Evolutionary conservation across 2,329 filamentous ascomycete species (phyloP).

Genomic region (Macrophomina phaseolina): DNA sequence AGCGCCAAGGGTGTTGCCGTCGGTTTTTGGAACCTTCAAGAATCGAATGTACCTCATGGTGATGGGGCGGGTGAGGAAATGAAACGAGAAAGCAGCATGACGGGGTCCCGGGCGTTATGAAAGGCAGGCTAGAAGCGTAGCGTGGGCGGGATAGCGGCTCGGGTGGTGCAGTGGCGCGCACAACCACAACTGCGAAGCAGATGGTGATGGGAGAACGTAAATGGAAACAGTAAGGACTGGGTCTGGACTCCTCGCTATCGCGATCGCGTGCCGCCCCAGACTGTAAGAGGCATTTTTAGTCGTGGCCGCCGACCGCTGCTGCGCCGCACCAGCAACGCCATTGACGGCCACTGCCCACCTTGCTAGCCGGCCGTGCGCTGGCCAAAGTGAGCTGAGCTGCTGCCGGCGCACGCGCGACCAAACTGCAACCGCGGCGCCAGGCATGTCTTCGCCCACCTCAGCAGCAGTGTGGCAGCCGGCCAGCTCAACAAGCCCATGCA

Average conservation of each 20-base stretch:
- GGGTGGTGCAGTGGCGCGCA: background rate
- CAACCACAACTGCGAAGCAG: background rate
- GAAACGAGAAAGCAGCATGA: slow-evolving; percentile 1
- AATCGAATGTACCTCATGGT: slow-evolving; percentile 67
- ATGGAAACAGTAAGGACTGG: slow-evolving; percentile 1
- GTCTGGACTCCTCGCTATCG: slow-evolving; percentile 15
- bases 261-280: background rate
- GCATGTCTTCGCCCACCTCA: too few species aligned
- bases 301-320: background rate
- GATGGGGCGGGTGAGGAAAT: background rate
- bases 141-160: background rate
- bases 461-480: too few species aligned
- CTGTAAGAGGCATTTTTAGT: background rate
- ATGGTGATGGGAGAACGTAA: background rate
- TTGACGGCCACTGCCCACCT: background rate
- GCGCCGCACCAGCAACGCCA: background rate
- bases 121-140: background rate
- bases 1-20: slow-evolving; percentile 52
- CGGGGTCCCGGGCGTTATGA: slow-evolving; percentile 7
- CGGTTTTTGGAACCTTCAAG: slow-evolving; percentile 65
- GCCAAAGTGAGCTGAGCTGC: background rate
- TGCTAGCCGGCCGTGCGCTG: background rate
- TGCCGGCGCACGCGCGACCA: background rate
- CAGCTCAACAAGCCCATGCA: too few species aligned
- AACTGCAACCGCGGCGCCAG: too few species aligned